Conservation (phyloP, 169 alveolate species). For the Cryptosporidium canis region DNA sequence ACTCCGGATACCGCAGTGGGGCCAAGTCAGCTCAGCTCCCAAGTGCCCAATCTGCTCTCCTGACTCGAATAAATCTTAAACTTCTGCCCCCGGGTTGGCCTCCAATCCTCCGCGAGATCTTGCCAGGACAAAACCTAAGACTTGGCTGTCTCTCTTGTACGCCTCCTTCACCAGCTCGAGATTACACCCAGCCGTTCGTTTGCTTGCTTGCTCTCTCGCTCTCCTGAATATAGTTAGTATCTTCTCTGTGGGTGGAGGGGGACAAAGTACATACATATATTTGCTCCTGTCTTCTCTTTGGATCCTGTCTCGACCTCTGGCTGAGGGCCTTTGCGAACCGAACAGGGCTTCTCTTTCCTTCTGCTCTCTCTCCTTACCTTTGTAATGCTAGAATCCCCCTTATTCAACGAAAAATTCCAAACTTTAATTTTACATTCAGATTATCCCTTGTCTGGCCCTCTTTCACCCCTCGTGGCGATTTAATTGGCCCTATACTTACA, state of each 20-base stretch:
- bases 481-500: background rate
- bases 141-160: no score
- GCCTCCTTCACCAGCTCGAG: no score
- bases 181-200: background rate
- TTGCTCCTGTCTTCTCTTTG: background rate
- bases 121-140: no score
- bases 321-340: background rate
- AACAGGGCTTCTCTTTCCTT: background rate
- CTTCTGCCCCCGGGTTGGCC: no score
- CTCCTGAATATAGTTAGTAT: background rate
- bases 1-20: no score
- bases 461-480: background rate
- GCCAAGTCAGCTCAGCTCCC: no score
- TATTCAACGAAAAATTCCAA: background rate
- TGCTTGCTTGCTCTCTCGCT: background rate
- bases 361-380: background rate
- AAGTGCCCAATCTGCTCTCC: no score
- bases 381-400: background rate
- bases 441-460: background rate
- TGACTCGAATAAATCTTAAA: no score
- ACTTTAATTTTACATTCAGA: slow-evolving; percentile 24
- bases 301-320: background rate
- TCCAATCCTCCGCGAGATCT: no score
- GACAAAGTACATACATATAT: background rate
- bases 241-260: background rate